Base-by-base conservation (phyloP, 345 rosid species). In the Salix arbutifolia region DNA sequence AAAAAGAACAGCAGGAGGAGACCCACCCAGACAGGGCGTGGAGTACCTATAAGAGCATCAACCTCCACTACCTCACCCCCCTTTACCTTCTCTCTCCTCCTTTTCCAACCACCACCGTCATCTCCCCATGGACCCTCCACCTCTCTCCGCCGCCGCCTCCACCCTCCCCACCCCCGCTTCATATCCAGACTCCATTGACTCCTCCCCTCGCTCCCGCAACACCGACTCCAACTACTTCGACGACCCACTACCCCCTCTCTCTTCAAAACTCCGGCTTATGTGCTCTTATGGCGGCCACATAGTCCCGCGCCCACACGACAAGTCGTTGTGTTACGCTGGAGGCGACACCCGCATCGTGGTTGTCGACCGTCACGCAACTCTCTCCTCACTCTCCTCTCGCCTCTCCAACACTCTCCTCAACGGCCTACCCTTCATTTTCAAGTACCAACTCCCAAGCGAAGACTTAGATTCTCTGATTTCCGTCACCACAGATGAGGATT, bases 381-480 rank as follows among this genome's bases (percentile, higher is more conserved):
- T 91, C 65, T 48, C 90, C 2, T 84, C 86, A 35, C 89, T 93
- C 79, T 65, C 85, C 12, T 35, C 83, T 17, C 92, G 92, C 13
- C 92, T 95, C 61, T 88, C 99, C 9, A 84, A 84, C 52, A 86
- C 90, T 40, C 88, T 90, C 68, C 90, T 91, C 11, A 80, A 87
- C 79, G 90, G 88, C 70, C 80, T 87, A 30, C 78, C 93, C 44
- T 95, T 95, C 81, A 87, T 89, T 21, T 93, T 95, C 74, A 95
- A 93, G 82, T 95, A 91, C 74, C 99, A 95, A 84, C 91, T 95
- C 7, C 99, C 99, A 11, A 88, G 88, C 80, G 99, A 95, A 77
- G 99, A 95, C 81, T 88, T 95, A 26, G 99, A 95, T 71, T 95
- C 98, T 11, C 90, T 95, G 35, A 91, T 95, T 85, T 90, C 99